Conservation (phyloP, 345 rosid genomes). For the Sonneratia alba region DNA sequence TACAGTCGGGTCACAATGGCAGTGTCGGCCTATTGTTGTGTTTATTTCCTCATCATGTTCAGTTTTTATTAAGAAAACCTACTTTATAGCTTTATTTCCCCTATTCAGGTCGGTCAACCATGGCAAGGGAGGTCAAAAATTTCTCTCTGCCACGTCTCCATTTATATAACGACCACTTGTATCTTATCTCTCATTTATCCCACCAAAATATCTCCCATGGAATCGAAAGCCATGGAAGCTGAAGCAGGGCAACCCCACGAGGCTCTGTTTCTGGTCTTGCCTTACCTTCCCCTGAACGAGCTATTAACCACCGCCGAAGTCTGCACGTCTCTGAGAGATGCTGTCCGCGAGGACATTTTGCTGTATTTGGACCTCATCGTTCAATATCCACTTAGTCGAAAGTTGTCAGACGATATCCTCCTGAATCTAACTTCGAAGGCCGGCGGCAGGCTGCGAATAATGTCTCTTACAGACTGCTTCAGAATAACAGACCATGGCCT, state of each 20-base stretch:
- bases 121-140: too few species aligned
- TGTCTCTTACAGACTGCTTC: slow-evolving; percentile 35
- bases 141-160: neutral
- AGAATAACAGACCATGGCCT: slow-evolving; percentile 58
- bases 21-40: too few species aligned
- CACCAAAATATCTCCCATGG: neutral
- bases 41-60: too few species aligned
- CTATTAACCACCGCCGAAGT: slow-evolving; percentile 43
- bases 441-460: slow-evolving; percentile 36
- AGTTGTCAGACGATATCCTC: slow-evolving; percentile 43
- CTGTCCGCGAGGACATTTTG: slow-evolving; percentile 34
- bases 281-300: slow-evolving; percentile 51
- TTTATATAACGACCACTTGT: neutral
- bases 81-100: too few species aligned
- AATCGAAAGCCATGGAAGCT: slow-evolving; percentile 3
- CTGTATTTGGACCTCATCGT: slow-evolving; percentile 47
- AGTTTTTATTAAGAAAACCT: too few species aligned
- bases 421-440: slow-evolving; percentile 35
- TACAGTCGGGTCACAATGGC: too few species aligned
- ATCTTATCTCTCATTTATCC: neutral
- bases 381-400: slow-evolving; percentile 32
- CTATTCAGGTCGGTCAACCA: too few species aligned
- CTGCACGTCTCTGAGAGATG: slow-evolving; percentile 40
- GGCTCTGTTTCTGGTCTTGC: slow-evolving; percentile 43
- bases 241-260: slow-evolving; percentile 39